Conservation (phyloP, 1,284 basidiomycete species). For the Abortiporus biennis region DNA sequence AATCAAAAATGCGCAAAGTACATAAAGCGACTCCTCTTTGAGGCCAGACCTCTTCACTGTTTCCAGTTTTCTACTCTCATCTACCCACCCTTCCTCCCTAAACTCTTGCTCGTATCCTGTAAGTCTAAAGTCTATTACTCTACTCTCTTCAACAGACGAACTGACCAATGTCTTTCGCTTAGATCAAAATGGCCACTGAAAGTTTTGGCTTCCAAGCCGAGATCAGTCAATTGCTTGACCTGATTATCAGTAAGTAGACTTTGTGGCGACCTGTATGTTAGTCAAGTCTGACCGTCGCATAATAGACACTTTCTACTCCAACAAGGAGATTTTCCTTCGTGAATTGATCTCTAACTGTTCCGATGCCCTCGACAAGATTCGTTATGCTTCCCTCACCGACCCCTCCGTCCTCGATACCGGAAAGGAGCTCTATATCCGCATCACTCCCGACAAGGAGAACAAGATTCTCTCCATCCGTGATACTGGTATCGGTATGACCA, state of each 20-base stretch:
- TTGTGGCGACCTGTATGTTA: slow-evolving; percentile 2
- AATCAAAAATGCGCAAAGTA: slow-evolving; percentile 16
- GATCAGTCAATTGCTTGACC: slow-evolving; percentile 90
- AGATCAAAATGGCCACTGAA: slow-evolving; percentile 62
- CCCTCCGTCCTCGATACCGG: slow-evolving; percentile 80
- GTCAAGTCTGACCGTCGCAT: slow-evolving; percentile 10
- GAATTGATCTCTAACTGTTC: slow-evolving; percentile 91
- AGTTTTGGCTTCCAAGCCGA: slow-evolving; percentile 94
- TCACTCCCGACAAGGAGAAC: slow-evolving; percentile 94
- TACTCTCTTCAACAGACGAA: slow-evolving; percentile 1
- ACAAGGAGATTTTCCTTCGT: slow-evolving; percentile 98
- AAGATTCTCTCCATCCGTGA: slow-evolving; percentile 91
- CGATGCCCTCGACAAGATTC: slow-evolving; percentile 97
- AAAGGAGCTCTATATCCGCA: slow-evolving; percentile 90
- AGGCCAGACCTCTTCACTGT: slow-evolving; percentile 7
- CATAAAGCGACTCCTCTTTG: slow-evolving; percentile 16
- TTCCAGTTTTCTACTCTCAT: slow-evolving; percentile 15
- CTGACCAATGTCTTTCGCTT: slow-evolving; percentile 4
- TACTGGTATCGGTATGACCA: slow-evolving; percentile 99
- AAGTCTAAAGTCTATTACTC: neutral
- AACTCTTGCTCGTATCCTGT: neutral
- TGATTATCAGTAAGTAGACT: slow-evolving; percentile 76
- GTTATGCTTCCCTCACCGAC: slow-evolving; percentile 90
- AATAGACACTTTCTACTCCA: slow-evolving; percentile 94
- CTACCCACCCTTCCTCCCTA: neutral